A percentile compares a stretch with the other conserved stretches of the same genome.
Conservation (phyloP, 352 stramenopile genomes). For the Globisporangium solare region DNA sequence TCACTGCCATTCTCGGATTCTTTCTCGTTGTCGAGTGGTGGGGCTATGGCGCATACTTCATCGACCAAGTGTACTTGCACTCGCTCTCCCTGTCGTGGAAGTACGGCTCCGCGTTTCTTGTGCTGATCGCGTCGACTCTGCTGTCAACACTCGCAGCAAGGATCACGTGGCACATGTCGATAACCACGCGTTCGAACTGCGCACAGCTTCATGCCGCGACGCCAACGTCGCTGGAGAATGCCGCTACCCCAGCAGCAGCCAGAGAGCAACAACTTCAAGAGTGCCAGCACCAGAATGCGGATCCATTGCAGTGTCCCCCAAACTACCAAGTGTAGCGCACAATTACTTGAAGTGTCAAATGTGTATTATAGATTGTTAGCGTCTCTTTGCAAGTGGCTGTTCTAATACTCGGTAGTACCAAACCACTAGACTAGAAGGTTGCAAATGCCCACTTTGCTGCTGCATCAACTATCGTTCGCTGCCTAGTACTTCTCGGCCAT, state of each 20-base stretch:
- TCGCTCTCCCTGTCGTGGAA: conserved; percentile 33
- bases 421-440: no score
- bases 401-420: no score
- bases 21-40: conserved; percentile 46
- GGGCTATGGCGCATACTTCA: conserved; percentile 45
- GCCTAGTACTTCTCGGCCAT: conserved; percentile 89
- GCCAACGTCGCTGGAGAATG: background rate
- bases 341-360: no score
- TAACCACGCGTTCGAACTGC: conserved; percentile 9
- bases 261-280: background rate
- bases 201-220: conserved; percentile 16
- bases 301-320: conserved; percentile 46
- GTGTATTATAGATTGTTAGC: no score
- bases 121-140: conserved; percentile 21
- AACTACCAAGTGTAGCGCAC: conserved; percentile 44
- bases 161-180: conserved; percentile 20
- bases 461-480: no score
- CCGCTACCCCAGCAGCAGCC: background rate
- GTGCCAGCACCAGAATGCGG: conserved; percentile 5
- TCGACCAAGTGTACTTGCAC: conserved; percentile 30
- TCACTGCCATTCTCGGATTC: conserved; percentile 26
- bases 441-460: no score
- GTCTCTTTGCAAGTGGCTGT: background rate
- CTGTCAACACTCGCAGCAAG: conserved; percentile 22
- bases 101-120: conserved; percentile 39